Evolutionary conservation across 768 basidiomycete genomes (phyloP).

Genomic region (Gymnopilus junonius): DNA sequence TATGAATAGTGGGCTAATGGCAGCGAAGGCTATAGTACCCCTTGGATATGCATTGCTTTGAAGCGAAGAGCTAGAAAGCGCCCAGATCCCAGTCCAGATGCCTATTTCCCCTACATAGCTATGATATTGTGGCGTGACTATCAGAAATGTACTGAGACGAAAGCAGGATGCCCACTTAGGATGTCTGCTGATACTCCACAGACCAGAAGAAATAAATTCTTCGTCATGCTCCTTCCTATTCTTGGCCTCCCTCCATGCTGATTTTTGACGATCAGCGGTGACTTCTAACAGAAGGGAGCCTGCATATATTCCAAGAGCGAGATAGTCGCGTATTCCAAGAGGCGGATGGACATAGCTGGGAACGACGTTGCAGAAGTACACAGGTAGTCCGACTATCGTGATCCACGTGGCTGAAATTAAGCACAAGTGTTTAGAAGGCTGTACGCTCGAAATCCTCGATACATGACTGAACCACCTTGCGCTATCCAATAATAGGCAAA

Average conservation of each 20-base stretch:
- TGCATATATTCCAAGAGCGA: slow-evolving; percentile 55
- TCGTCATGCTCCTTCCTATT: slow-evolving; percentile 70
- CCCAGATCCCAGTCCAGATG: slow-evolving; percentile 71
- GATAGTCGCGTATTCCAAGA: slow-evolving; percentile 58
- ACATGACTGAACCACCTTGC: slow-evolving; percentile 43
- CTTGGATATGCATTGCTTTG: slow-evolving; percentile 48
- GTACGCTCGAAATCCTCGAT: not conserved
- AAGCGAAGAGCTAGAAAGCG: slow-evolving; percentile 54
- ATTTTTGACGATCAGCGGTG: slow-evolving; percentile 68
- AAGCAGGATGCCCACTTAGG: slow-evolving; percentile 62
- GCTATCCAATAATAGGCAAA: slow-evolving; percentile 69
- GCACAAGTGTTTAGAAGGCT: not conserved
- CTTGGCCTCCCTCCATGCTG: slow-evolving; percentile 61
- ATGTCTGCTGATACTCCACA: slow-evolving; percentile 72
- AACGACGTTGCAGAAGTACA: slow-evolving; percentile 64
- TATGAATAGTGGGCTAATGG: slow-evolving; percentile 64
- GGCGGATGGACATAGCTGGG: slow-evolving; percentile 53
- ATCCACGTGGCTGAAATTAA: slow-evolving; percentile 62
- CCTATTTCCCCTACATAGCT: slow-evolving; percentile 78
- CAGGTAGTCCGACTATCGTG: slow-evolving; percentile 67
- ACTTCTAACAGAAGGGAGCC: slow-evolving; percentile 65
- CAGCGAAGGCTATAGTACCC: slow-evolving; percentile 48
- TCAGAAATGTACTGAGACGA: not conserved
- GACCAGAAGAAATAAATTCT: slow-evolving; percentile 67
- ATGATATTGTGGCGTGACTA: not conserved